Conservation (phyloP, 2,329 filamentous ascomycete genomes). For the Colletotrichum cordylinicola region DNA sequence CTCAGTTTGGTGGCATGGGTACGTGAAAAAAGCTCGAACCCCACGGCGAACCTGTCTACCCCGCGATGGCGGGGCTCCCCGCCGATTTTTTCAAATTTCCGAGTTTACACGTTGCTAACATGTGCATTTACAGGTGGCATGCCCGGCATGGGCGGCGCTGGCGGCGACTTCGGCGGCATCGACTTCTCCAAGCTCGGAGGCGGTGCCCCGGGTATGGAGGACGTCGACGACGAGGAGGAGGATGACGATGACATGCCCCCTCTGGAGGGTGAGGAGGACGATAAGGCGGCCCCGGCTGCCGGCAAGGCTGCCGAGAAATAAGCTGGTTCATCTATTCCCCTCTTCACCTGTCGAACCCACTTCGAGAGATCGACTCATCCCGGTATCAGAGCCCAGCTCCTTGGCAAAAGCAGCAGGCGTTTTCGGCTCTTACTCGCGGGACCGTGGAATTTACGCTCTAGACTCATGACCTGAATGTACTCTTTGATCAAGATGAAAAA, state of each 20-base stretch:
- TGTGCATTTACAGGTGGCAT: constrained; percentile 49
- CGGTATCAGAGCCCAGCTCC: neutral
- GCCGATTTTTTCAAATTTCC: neutral
- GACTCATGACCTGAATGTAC: constrained; percentile 22
- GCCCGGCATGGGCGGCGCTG: constrained; percentile 54
- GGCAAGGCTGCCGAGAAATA: constrained; percentile 21
- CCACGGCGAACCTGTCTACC: neutral
- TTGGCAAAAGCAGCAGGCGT: neutral
- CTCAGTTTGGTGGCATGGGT: constrained; percentile 71
- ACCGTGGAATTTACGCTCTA: constrained; percentile 10
- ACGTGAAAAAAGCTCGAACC: constrained; percentile 35
- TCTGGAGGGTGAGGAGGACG: constrained; percentile 68
- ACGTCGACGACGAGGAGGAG: constrained; percentile 59
- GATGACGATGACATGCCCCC: constrained; percentile 86
- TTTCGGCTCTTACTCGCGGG: neutral
- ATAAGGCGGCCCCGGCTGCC: constrained; percentile 41
- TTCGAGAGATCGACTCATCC: neutral
- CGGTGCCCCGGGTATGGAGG: constrained; percentile 52
- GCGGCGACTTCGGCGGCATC: constrained; percentile 80
- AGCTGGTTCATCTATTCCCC: neutral
- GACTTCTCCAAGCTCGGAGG: constrained; percentile 92
- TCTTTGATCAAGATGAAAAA: constrained; percentile 14
- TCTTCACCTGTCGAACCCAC: neutral
- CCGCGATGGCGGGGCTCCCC: neutral
- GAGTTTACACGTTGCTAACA: constrained; percentile 5